Base-by-base conservation (phyloP, 139 green algal species). In the Chlorella ohadii region DNA sequence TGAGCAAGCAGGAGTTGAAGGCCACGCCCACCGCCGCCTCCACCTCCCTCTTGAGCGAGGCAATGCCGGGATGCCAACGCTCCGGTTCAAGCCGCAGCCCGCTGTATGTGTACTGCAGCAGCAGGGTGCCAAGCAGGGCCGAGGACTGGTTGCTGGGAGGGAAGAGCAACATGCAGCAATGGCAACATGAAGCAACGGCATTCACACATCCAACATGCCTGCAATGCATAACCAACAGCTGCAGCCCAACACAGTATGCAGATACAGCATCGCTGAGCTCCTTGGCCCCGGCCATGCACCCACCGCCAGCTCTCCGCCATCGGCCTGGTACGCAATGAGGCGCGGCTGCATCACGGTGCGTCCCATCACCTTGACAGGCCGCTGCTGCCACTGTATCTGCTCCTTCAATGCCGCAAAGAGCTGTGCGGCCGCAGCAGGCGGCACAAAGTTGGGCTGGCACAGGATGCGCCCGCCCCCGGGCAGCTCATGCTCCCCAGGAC, bases 1-100 rank as follows among this genome's bases (percentile, higher is more conserved):
- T 95, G 20, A 94, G 86, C 70, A 95, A 79, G 71, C 86, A 91
- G 31, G 72, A 88, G 85, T 94, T 92, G 87, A 92, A 95, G 56
- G 27, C 25, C 0, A 33, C 68, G 56, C 56, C 56, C 3, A 39
- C 20, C 39, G 57, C 81, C 3, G 56, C 81, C 57, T 57, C 78
- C 36, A 72, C 51, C 78, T 11, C 7, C 28, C 85, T 82, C 83
- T 91, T 91, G 44, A 90, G 79, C 0, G 34, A 15, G 2, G 28
- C 34, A 6, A 90, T 84, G 2, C 70, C 31, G 2, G 82, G 72
- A 27, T 80, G 55, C 79, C 82, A 93, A 6, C 77, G n/a, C 9
- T 71, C 57, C 22, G 88, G 87, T 11, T 55, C 20, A 57, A 92
- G 75, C 20, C 61, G 89, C 16, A 83, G 71, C 7, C 88, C 68